Conservation (phyloP, 2,329 filamentous ascomycete species). For the Exophiala aquamarina region DNA sequence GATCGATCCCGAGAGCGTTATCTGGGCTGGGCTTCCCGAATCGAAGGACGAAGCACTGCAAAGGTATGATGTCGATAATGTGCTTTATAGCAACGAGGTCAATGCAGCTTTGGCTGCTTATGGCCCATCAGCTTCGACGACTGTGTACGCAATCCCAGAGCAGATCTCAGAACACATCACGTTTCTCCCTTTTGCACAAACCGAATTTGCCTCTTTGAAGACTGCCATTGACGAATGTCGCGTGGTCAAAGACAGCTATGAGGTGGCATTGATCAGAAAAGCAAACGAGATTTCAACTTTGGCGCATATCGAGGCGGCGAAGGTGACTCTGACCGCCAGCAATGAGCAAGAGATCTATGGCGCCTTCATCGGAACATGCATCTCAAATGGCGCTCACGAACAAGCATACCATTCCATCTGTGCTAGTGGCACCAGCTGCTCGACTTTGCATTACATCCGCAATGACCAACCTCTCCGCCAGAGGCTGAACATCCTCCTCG, state of each 20-base stretch:
- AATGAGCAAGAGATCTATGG: slow-evolving; percentile 86
- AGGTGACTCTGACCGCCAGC: slow-evolving; percentile 59
- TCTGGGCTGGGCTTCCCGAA: slow-evolving; percentile 89
- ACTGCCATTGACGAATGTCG: slow-evolving; percentile 77
- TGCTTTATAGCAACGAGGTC: slow-evolving; percentile 70
- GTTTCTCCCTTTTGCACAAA: slow-evolving; percentile 68
- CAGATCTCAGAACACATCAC: slow-evolving; percentile 72
- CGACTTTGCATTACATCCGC: slow-evolving; percentile 80
- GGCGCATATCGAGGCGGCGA: slow-evolving; percentile 73
- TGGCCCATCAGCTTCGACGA: slow-evolving; percentile 41
- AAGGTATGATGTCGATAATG: slow-evolving; percentile 79
- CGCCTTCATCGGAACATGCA: slow-evolving; percentile 70
- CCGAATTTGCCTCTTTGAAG: slow-evolving; percentile 61
- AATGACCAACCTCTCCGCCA: slow-evolving; percentile 73
- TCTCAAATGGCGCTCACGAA: slow-evolving; percentile 68
- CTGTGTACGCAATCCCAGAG: slow-evolving; percentile 73
- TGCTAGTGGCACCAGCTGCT: slow-evolving; percentile 77
- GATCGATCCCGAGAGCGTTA: slow-evolving; percentile 79
- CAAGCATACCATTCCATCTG: slow-evolving; percentile 91
- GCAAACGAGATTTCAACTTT: slow-evolving; percentile 77
- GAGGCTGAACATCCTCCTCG: slow-evolving; percentile 74
- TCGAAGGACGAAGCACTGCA: slow-evolving; percentile 71
- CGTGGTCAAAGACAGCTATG: slow-evolving; percentile 81
- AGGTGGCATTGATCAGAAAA: slow-evolving; percentile 75
- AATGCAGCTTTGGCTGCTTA: slow-evolving; percentile 66